Base-by-base conservation (phyloP, 2,329 filamentous ascomycete genomes). In the Cryphonectria radicalis region DNA sequence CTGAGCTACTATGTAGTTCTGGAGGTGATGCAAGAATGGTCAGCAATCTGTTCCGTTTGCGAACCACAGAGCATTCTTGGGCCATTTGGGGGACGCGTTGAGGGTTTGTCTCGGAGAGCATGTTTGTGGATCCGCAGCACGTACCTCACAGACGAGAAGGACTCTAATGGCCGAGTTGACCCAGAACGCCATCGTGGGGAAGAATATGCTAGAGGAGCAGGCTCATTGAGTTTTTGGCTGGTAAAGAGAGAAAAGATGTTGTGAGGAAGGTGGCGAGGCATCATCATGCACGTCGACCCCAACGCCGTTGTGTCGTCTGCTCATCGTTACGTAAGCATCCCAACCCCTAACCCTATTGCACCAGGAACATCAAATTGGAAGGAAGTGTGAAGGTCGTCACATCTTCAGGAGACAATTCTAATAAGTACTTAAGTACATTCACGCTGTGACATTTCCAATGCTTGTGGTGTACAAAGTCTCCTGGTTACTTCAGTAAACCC, bases 1-100 rank as follows among this genome's bases (percentile, higher is more conserved):
- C 59, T 73, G 72, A 10, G 65, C 71, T 62, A 77, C 75, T 63
- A 76, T 71, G 8, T 73, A 50, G 68, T 76, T 72, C 75, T 77
- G 53, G 28, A 37, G 25, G 57, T 13, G 11, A 35, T 65, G 8
- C 19, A 37, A 7, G 3, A 25, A 35, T 5, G 11, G 63, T 65
- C 28, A 65, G 63, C 63, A 28, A 10, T 53, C 25, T 32, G 7
- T 22, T n/a, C 43, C 8, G 35, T 7, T 28, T 50, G 19, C 3
- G n/a, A 53, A 37, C 14, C 40, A 64, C n/a, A 14, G 43, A 28
- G n/a, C 28, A 17, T 59, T 59, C 55, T 19, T 28, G 25, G 10
- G 25, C 3, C n/a, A 28, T 28, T 14, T 11, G 37, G 37, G 25
- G 25, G 37, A 19, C 35, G 35, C 62, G 62, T 7, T 40, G 6